phyloP scores from a whole-genome alignment of 1,284 basidiomycete genomes.

The Ganoderma meredithae region DNA sequence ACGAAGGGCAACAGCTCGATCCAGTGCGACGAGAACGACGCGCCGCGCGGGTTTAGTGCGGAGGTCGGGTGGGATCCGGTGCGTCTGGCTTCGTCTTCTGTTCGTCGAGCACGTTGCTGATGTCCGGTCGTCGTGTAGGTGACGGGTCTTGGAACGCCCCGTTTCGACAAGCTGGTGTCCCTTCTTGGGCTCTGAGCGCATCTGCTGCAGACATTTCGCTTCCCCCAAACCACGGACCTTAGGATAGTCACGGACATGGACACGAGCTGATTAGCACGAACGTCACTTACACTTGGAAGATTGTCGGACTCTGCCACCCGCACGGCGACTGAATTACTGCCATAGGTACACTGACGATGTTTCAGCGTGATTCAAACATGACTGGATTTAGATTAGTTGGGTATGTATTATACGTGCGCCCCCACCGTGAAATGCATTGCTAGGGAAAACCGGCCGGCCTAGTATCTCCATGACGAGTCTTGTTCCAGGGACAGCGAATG shows the following conservation, averaged over 20 bases:
- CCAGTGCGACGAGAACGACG: constrained; percentile 39
- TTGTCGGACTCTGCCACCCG: no score
- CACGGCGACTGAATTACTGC: no score
- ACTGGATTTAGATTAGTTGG: no score
- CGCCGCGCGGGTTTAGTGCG: constrained; percentile 48
- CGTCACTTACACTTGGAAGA: no score
- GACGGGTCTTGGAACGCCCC: constrained; percentile 25
- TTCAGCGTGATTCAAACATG: no score
- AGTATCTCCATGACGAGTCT: no score
- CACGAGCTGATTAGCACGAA: no score
- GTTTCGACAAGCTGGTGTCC: constrained; percentile 26
- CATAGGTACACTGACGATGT: no score
- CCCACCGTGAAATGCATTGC: not conserved
- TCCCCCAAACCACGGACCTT: not conserved
- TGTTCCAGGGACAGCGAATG: not conserved
- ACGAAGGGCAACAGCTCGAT: constrained; percentile 37
- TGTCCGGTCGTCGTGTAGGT: constrained; percentile 3
- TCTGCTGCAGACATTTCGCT: not conserved
- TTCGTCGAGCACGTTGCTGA: not conserved
- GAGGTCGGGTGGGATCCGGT: constrained; percentile 52
- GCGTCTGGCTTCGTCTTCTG: constrained; percentile 26
- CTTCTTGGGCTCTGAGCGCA: constrained; percentile 21
- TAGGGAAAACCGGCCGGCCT: not conserved
- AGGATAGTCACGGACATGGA: not conserved
- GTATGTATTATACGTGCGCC: no score